phyloP scores from a whole-genome alignment of 176 grass and related monocot genomes.

The Otatea glauca region DNA sequence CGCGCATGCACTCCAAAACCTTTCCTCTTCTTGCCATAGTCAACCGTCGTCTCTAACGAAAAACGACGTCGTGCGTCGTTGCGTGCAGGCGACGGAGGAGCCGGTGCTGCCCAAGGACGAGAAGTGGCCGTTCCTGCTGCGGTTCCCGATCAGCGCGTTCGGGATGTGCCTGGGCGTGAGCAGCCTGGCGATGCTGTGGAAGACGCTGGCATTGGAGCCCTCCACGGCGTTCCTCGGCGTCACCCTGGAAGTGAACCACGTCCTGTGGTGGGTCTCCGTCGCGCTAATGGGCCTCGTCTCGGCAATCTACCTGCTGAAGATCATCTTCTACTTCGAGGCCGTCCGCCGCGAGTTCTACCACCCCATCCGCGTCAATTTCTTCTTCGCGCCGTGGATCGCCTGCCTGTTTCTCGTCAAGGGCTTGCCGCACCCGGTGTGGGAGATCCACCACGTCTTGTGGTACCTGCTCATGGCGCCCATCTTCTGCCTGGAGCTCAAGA shows the following conservation, averaged over 20 bases:
- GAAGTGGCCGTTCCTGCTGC: slow-evolving; percentile 84
- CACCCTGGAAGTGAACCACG: slow-evolving; percentile 46
- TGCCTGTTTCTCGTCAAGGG: slow-evolving; percentile 69
- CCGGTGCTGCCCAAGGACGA: slow-evolving; percentile 71
- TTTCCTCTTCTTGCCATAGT: neutral
- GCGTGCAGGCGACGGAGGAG: slow-evolving; percentile 39
- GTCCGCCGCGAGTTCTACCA: slow-evolving; percentile 72
- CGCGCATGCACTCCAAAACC: neutral
- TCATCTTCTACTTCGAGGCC: slow-evolving; percentile 68
- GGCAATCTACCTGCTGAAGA: slow-evolving; percentile 60
- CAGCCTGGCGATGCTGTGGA: slow-evolving; percentile 88
- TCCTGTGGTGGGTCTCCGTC: slow-evolving; percentile 69
- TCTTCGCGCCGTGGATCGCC: slow-evolving; percentile 82
- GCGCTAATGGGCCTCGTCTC: slow-evolving; percentile 55
- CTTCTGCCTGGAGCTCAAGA: slow-evolving; percentile 67
- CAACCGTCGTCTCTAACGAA: neutral
- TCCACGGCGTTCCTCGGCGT: slow-evolving; percentile 56
- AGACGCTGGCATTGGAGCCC: slow-evolving; percentile 55
- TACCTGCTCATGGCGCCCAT: slow-evolving; percentile 60
- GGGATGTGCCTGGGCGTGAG: slow-evolving; percentile 80
- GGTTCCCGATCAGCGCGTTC: slow-evolving; percentile 74
- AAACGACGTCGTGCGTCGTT: neutral
- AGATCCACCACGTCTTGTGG: slow-evolving; percentile 44
- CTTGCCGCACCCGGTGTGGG: neutral
- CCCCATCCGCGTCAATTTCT: slow-evolving; percentile 85